Conservation (phyloP, 169 alveolate genomes). For the Plasmodium malariae region DNA sequence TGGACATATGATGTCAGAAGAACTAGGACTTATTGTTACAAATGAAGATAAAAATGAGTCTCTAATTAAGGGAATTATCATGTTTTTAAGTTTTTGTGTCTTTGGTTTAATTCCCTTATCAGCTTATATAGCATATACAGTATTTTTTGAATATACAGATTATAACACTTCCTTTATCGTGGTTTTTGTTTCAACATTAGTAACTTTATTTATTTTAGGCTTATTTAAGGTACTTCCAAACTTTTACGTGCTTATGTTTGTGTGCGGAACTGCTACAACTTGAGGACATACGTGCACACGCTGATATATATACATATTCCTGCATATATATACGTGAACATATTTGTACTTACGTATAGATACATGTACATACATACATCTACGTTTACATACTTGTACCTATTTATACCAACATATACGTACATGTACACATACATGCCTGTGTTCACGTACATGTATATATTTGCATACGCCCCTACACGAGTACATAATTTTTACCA, state of each 20-base stretch:
- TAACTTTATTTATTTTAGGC: slow-evolving; percentile 85
- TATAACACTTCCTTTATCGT: slow-evolving; percentile 80
- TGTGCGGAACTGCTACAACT: no score
- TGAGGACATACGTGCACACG: no score
- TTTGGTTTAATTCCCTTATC: slow-evolving; percentile 91
- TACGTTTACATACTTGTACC: no score
- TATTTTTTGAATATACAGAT: slow-evolving; percentile 54
- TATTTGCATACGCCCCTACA: no score
- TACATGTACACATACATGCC: not conserved
- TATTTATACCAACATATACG: not conserved
- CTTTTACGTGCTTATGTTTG: not conserved
- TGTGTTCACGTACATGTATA: not conserved
- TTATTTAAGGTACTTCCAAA: slow-evolving; percentile 78
- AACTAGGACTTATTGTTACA: slow-evolving; percentile 87
- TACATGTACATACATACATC: no score
- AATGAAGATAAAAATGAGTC: slow-evolving; percentile 86
- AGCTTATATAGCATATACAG: slow-evolving; percentile 86
- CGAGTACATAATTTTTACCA: no score
- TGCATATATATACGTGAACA: no score
- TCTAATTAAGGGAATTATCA: slow-evolving; percentile 85
- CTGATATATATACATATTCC: no score
- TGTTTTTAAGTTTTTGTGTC: slow-evolving; percentile 90
- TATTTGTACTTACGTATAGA: no score
- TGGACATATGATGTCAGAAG: slow-evolving; percentile 95
- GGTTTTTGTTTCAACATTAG: slow-evolving; percentile 83